Conservation (phyloP, 768 basidiomycete genomes). For the Phallus indusiatus region DNA sequence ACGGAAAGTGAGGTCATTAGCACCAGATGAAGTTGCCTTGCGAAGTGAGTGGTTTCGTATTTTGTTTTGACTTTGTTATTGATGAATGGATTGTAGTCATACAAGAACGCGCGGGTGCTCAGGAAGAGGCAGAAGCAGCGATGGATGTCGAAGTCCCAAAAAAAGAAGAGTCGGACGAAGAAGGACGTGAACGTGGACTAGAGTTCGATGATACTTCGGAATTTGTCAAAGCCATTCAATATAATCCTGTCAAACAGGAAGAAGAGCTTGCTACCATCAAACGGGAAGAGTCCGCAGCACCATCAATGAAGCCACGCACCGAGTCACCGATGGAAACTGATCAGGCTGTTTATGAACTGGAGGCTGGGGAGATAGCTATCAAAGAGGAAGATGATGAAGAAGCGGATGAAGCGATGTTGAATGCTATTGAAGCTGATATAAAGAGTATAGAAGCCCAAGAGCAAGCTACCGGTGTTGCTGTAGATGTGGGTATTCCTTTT, state of each 20-base stretch:
- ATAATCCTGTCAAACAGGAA: constrained; percentile 48
- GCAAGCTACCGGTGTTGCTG: constrained; percentile 23
- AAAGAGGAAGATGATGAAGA: constrained; percentile 71
- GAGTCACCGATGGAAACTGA: constrained; percentile 27
- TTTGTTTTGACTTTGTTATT: neutral
- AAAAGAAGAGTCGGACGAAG: constrained; percentile 36
- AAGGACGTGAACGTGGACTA: constrained; percentile 44
- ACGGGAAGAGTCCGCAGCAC: constrained; percentile 13
- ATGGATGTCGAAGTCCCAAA: constrained; percentile 39
- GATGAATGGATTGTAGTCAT: constrained; percentile 39
- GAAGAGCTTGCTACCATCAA: constrained; percentile 25
- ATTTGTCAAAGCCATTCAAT: constrained; percentile 81
- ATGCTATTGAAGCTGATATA: constrained; percentile 65
- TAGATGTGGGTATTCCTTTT: constrained; percentile 15
- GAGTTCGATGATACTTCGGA: constrained; percentile 96
- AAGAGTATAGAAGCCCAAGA: constrained; percentile 55
- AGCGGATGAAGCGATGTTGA: constrained; percentile 57
- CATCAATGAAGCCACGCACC: constrained; percentile 23
- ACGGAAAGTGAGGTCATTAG: constrained; percentile 62
- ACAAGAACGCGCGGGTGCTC: constrained; percentile 48
- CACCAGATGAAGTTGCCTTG: constrained; percentile 74
- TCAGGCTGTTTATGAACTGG: constrained; percentile 60
- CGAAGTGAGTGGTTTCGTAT: constrained; percentile 42
- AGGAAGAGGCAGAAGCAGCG: constrained; percentile 27
- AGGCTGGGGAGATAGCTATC: constrained; percentile 70